These are phyloP conservation scores for Rhizopogon vulgaris DNA, from an alignment of 768 basidiomycete genomes.

Conservation along the genomic window DNA sequence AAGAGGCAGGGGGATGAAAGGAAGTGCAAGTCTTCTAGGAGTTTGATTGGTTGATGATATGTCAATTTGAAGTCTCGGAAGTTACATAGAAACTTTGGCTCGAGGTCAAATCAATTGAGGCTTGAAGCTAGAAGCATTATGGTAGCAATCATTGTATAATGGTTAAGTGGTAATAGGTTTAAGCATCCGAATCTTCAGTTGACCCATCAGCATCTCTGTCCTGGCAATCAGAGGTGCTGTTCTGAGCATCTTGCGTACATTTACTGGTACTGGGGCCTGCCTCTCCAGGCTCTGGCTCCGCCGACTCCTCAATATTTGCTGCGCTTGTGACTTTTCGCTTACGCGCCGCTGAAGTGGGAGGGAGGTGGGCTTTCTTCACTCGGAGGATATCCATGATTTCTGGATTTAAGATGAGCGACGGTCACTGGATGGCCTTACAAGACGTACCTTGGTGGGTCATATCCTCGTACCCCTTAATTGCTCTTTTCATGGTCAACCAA, in stretches of 20 bases:
- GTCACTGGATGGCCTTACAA: not conserved
- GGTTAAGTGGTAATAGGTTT: not conserved
- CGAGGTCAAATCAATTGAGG: not conserved
- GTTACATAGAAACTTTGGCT: not conserved
- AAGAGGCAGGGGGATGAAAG: slow-evolving; percentile 61
- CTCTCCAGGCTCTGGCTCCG: slow-evolving; percentile 9
- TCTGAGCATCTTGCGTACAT: slow-evolving; percentile 17
- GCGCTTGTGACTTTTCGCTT: slow-evolving; percentile 51
- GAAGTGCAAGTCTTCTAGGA: slow-evolving; percentile 60
- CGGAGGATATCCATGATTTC: slow-evolving; percentile 80
- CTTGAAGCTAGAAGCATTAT: not conserved
- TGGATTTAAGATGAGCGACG: slow-evolving; percentile 17
- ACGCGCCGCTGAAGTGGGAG: slow-evolving; percentile 30
- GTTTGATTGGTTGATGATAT: slow-evolving; percentile 34
- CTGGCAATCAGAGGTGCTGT: slow-evolving; percentile 6
- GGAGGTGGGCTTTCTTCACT: slow-evolving; percentile 63
- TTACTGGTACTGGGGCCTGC: slow-evolving; percentile 29
- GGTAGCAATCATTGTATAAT: no score
- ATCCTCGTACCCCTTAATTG: slow-evolving; percentile 71
- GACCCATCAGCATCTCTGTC: slow-evolving; percentile 14
- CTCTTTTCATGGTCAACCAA: slow-evolving; percentile 74
- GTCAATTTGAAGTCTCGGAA: not conserved
- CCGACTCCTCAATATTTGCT: slow-evolving; percentile 36
- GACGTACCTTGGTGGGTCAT: slow-evolving; percentile 72
- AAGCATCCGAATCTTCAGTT: slow-evolving; percentile 13